A percentile compares a stretch with the other conserved stretches of the same genome.
phyloP scores from a whole-genome alignment of 352 stramenopile genomes.

The Phytophthora palmivora region DNA sequence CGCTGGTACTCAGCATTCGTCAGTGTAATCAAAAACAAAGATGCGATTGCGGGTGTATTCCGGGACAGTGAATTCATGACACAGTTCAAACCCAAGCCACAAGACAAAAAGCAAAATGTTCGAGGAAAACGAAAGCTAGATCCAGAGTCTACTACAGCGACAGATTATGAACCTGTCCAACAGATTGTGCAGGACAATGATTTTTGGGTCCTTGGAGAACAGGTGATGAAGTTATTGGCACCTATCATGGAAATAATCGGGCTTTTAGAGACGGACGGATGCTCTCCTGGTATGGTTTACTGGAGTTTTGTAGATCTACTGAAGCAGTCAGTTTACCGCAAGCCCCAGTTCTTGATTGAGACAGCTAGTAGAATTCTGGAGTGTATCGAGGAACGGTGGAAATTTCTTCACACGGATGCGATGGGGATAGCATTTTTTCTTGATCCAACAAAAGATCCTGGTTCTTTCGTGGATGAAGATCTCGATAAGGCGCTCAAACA shows the following conservation, averaged over 20 bases:
- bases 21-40: conserved; percentile 18
- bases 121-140: conserved; percentile 2
- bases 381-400: conserved; percentile 2
- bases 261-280: conserved; percentile 6
- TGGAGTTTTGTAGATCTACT: conserved; percentile 7
- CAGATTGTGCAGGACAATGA: background rate
- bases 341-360: background rate
- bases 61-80: conserved; percentile 7
- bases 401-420: conserved; percentile 19
- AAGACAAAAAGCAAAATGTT: background rate
- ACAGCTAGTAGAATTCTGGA: background rate
- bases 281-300: conserved; percentile 4
- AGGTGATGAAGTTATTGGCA: conserved; percentile 8
- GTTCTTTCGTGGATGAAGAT: conserved; percentile 15
- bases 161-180: background rate
- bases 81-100: conserved; percentile 9
- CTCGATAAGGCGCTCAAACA: background rate
- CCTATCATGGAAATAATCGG: conserved; percentile 13
- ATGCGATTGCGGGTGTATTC: conserved; percentile 5
- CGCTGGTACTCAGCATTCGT: conserved; percentile 12
- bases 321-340: background rate
- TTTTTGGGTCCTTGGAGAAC: conserved; percentile 2
- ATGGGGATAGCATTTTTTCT: conserved; percentile 19
- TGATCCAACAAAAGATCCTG: conserved; percentile 6
- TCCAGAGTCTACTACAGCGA: background rate